Evolutionary conservation across 2,329 filamentous ascomycete species (phyloP).

Genomic region (Stagonosporopsis tanaceti): DNA sequence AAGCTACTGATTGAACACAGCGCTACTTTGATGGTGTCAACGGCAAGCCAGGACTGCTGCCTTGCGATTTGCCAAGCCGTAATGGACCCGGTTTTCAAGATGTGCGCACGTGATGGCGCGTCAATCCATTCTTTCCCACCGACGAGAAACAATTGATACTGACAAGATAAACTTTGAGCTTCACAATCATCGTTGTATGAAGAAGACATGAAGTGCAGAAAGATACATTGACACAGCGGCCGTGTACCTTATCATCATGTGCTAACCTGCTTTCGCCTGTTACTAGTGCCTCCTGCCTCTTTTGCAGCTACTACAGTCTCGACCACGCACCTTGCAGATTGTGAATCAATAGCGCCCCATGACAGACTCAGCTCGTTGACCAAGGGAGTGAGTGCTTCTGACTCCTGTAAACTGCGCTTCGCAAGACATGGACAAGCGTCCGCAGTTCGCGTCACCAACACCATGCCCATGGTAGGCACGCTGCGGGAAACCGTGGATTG

Average conservation of each 20-base stretch:
- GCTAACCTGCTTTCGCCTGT: background rate
- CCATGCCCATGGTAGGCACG: background rate
- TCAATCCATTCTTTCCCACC: background rate
- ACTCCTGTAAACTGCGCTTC: background rate
- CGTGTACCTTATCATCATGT: background rate
- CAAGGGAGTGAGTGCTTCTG: background rate
- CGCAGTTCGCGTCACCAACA: background rate
- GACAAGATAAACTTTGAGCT: background rate
- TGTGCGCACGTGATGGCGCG: conserved; percentile 12
- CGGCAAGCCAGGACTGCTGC: conserved; percentile 3
- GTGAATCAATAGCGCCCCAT: background rate
- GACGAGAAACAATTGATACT: background rate
- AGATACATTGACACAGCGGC: background rate
- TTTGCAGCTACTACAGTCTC: background rate
- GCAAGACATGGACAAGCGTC: background rate
- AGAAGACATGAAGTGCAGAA: background rate
- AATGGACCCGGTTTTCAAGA: background rate
- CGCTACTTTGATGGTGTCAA: background rate
- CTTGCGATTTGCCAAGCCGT: background rate
- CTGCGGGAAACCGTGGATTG: background rate
- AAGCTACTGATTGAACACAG: background rate
- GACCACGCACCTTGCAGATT: background rate
- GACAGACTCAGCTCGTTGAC: background rate
- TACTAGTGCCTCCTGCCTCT: background rate
- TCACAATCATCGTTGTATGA: background rate